These are phyloP conservation scores for Fibroporia radiculosa DNA, from an alignment of 768 basidiomycete genomes.

Conservation along the genomic window DNA sequence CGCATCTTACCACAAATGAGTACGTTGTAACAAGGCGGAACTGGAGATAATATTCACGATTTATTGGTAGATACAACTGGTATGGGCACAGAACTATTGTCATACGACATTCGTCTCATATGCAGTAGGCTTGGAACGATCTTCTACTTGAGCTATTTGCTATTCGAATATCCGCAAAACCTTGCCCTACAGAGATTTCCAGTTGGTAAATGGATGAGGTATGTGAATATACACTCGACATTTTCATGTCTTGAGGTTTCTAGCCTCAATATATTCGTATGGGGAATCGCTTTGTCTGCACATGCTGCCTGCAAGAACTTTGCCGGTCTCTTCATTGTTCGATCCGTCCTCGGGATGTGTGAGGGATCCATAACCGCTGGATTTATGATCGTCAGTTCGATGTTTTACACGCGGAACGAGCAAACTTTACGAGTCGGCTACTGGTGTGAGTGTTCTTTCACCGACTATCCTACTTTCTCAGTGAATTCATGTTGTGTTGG, in stretches of 20 bases:
- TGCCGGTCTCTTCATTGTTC: slow-evolving; percentile 51
- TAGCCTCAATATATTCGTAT: slow-evolving; percentile 60
- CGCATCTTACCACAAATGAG: slow-evolving; percentile 61
- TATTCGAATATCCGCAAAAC: slow-evolving; percentile 72
- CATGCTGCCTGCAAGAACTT: slow-evolving; percentile 73
- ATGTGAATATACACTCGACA: slow-evolving; percentile 7
- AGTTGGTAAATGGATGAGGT: slow-evolving; percentile 80
- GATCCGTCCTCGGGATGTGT: slow-evolving; percentile 63
- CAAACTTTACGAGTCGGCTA: slow-evolving; percentile 65
- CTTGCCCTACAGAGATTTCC: slow-evolving; percentile 64
- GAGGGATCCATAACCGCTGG: slow-evolving; percentile 69
- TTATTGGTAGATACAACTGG: slow-evolving; percentile 53
- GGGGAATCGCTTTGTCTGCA: slow-evolving; percentile 50
- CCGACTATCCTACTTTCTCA: background rate
- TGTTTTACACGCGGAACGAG: slow-evolving; percentile 72
- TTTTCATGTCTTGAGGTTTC: background rate
- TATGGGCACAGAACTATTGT: slow-evolving; percentile 16
- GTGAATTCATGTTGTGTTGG: background rate
- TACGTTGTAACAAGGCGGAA: slow-evolving; percentile 16
- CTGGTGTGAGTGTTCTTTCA: slow-evolving; percentile 46
- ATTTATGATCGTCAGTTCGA: slow-evolving; percentile 67
- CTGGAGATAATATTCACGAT: background rate
- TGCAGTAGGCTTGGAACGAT: slow-evolving; percentile 55
- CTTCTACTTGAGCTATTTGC: slow-evolving; percentile 64
- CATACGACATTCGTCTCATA: no score